These are phyloP conservation scores for Phellopilus nigrolimitatus DNA, from an alignment of 1,284 basidiomycete genomes.

Conservation along the genomic window DNA sequence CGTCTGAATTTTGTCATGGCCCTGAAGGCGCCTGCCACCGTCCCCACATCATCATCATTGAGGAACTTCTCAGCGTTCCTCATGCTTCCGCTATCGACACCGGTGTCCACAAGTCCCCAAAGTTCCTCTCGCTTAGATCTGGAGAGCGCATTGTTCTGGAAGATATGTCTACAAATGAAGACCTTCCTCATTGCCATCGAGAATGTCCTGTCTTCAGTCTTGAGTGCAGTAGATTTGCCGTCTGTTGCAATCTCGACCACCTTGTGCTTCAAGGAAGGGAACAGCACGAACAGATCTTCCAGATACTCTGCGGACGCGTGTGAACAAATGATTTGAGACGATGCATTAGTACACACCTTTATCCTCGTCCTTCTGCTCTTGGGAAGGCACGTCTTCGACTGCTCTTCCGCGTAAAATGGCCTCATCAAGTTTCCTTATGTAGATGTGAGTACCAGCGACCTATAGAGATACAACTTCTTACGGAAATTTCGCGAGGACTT, in stretches of 20 bases:
- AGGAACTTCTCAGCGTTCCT: not conserved
- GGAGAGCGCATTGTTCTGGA: not conserved
- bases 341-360: not conserved
- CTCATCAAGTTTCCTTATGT: constrained; percentile 7
- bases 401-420: not conserved
- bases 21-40: not conserved
- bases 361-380: not conserved
- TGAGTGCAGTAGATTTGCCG: not conserved
- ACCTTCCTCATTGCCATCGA: constrained; percentile 9
- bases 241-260: not conserved
- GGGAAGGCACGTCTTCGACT: not conserved
- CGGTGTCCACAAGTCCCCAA: constrained; percentile 3
- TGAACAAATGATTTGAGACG: not conserved
- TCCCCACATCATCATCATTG: not conserved
- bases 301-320: not conserved
- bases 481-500: constrained; percentile 19
- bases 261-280: not conserved
- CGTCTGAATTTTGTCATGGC: not conserved
- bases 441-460: not conserved
- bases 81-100: not conserved
- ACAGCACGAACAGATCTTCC: not conserved
- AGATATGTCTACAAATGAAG: constrained; percentile 5
- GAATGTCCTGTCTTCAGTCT: not conserved
- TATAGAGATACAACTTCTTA: constrained; percentile 11
- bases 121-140: not conserved